phyloP scores from a whole-genome alignment of 2,329 filamentous ascomycete species.

The Coleophoma cylindrospora region DNA sequence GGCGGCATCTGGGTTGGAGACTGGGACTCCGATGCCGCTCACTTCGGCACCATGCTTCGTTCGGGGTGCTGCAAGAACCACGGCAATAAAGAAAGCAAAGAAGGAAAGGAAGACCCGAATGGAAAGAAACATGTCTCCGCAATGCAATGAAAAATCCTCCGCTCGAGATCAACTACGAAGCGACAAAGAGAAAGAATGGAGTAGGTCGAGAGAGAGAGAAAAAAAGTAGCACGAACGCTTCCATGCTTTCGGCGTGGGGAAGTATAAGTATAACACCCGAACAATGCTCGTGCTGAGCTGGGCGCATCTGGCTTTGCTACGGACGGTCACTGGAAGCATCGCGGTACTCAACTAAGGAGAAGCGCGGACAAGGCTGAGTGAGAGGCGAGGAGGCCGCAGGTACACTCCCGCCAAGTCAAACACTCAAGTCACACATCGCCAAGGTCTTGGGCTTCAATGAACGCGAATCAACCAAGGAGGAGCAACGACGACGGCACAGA shows the following conservation, averaged over 20 bases:
- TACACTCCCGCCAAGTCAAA: neutral
- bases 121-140: constrained; percentile 2
- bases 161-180: neutral
- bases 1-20: constrained; percentile 42
- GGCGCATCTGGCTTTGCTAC: neutral
- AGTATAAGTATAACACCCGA: neutral
- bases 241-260: neutral
- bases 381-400: no score
- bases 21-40: constrained; percentile 33
- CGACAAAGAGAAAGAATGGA: neutral
- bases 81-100: constrained; percentile 5
- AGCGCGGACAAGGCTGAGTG: neutral
- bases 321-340: neutral
- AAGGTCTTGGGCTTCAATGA: neutral
- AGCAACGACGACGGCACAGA: no score
- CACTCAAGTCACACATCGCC: neutral
- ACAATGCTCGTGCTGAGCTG: neutral
- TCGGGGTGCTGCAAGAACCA: neutral
- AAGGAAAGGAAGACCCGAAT: constrained; percentile 5
- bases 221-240: neutral
- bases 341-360: neutral
- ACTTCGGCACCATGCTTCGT: constrained; percentile 4
- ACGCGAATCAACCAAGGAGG: neutral
- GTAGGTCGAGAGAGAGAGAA: neutral
- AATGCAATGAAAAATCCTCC: neutral